Conservation (phyloP, 768 basidiomycete genomes). For the Mycena kentingensis region DNA sequence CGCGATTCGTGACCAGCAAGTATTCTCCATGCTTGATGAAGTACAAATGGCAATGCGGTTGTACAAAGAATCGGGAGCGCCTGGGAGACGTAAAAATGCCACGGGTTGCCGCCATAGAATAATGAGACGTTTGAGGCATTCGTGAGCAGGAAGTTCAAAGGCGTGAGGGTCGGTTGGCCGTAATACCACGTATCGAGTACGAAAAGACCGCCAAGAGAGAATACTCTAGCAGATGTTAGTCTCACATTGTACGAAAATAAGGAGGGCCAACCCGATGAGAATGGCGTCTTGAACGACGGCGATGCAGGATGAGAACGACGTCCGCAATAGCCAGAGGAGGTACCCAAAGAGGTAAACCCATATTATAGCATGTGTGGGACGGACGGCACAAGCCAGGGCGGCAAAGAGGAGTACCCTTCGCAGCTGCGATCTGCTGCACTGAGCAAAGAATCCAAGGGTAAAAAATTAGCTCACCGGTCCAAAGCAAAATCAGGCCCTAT, state of each 20-base stretch:
- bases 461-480: constrained; percentile 33
- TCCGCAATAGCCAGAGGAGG: constrained; percentile 56
- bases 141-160: constrained; percentile 77
- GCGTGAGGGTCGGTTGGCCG: constrained; percentile 64
- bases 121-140: constrained; percentile 85
- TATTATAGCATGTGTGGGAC: constrained; percentile 87
- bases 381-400: constrained; percentile 74
- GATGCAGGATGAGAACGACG: constrained; percentile 31
- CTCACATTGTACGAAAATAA: neutral
- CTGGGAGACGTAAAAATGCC: constrained; percentile 90
- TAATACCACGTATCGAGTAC: constrained; percentile 74
- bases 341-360: constrained; percentile 73
- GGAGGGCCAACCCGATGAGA: constrained; percentile 46
- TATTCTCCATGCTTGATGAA: constrained; percentile 57
- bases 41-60: constrained; percentile 69
- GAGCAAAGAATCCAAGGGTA: neutral
- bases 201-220: constrained; percentile 35
- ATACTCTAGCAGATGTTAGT: constrained; percentile 27
- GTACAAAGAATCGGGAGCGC: constrained; percentile 81
- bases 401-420: constrained; percentile 55
- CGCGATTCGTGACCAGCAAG: constrained; percentile 29
- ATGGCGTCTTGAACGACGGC: constrained; percentile 42
- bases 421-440: constrained; percentile 32
- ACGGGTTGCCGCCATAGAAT: constrained; percentile 87
- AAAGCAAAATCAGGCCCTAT: constrained; percentile 39